A percentile compares a stretch with the other conserved stretches of the same genome.
phyloP scores from a whole-genome alignment of 108 stramenopile genomes.

The Pseudonitzschia delicatissima region DNA sequence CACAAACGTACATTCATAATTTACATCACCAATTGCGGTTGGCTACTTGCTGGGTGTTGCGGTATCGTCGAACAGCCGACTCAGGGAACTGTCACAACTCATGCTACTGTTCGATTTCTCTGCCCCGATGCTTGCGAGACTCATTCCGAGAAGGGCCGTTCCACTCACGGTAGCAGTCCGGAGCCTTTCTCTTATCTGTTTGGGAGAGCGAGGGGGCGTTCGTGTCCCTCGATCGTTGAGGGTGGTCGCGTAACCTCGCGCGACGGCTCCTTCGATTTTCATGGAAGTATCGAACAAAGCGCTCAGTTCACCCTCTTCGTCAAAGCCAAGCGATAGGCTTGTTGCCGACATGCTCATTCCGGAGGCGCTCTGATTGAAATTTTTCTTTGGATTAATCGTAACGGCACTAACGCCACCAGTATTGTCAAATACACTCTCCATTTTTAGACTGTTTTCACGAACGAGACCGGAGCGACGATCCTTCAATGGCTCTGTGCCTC shows the following conservation, averaged over 20 bases:
- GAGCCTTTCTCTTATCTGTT: no score
- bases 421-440: slow-evolving; percentile 30
- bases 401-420: background rate
- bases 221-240: background rate
- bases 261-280: slow-evolving; percentile 17
- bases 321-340: slow-evolving; percentile 46
- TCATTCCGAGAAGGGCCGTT: slow-evolving; percentile 29
- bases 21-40: no score
- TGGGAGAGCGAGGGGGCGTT: background rate
- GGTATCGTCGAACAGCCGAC: background rate
- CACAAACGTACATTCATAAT: no score
- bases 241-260: background rate
- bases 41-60: no score
- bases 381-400: slow-evolving; percentile 15
- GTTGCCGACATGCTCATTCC: slow-evolving; percentile 30
- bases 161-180: background rate
- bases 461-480: no score
- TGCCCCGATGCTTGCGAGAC: slow-evolving; percentile 20
- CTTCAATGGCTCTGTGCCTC: slow-evolving; percentile 8
- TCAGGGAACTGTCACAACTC: slow-evolving; percentile 16
- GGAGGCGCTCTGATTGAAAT: slow-evolving; percentile 28
- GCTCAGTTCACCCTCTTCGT: slow-evolving; percentile 41
- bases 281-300: slow-evolving; percentile 45
- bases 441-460: slow-evolving; percentile 34
- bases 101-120: slow-evolving; percentile 14